Percentiles rank a stretch among this genome's conserved stretches.
Conservation (phyloP, 164 flowering plant genomes). For the Piper longum region DNA sequence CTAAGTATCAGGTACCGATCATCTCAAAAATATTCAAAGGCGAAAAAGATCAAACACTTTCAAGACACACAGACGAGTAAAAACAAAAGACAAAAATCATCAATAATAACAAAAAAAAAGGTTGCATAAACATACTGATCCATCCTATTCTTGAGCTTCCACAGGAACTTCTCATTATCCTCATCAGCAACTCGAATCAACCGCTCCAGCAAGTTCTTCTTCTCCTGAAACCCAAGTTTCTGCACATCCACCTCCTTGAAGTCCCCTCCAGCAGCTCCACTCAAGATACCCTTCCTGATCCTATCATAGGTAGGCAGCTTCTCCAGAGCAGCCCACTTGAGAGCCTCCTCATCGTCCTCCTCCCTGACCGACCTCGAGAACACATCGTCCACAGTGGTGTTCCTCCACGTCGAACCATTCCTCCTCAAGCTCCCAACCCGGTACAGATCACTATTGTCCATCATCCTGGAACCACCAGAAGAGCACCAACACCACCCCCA, state of each 20-base stretch:
- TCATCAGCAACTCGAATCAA: constrained; percentile 73
- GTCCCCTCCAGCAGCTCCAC: background rate
- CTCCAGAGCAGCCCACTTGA: constrained; percentile 15
- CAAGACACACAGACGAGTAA: no score
- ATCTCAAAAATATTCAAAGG: no score
- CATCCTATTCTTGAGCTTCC: constrained; percentile 52
- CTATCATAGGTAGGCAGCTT: constrained; percentile 14
- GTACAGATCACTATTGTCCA: constrained; percentile 9
- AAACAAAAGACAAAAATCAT: background rate
- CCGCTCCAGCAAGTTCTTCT: constrained; percentile 55
- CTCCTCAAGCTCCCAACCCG: constrained; percentile 22
- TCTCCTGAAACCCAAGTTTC: constrained; percentile 39
- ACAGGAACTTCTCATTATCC: constrained; percentile 80
- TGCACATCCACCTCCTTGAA: constrained; percentile 61
- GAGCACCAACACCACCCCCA: no score
- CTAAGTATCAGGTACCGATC: no score
- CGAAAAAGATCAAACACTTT: no score
- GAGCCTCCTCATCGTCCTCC: constrained; percentile 15
- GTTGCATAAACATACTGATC: constrained; percentile 32
- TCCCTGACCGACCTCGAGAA: constrained; percentile 8
- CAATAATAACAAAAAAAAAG: background rate
- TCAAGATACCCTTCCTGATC: constrained; percentile 7
- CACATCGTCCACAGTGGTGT: constrained; percentile 19
- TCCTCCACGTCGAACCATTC: constrained; percentile 28
- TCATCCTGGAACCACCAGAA: background rate